Conservation (phyloP, 305 asterid genomes). For the Solanum hybrid region DNA sequence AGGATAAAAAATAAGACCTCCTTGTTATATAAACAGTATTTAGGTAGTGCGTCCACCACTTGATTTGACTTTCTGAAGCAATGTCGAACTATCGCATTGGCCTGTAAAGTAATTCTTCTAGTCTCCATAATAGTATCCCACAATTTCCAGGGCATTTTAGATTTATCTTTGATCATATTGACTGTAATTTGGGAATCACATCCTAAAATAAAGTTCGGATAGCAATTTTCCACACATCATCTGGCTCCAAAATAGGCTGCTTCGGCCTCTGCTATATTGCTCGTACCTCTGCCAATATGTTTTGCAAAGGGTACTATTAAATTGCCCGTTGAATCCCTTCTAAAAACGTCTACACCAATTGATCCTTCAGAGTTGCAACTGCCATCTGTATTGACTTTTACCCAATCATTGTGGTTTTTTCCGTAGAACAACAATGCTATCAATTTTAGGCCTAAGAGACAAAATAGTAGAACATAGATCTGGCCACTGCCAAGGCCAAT, state of each 20-base stretch:
- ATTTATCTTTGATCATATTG: not conserved
- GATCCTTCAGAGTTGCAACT: not conserved
- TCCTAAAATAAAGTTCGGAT: not conserved
- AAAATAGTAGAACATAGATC: not conserved
- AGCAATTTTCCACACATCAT: not conserved
- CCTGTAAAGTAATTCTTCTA: not conserved
- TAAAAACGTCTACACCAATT: not conserved
- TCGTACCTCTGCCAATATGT: not conserved
- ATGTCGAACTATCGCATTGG: not conserved
- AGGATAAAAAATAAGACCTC: not conserved
- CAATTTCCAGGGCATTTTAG: not conserved
- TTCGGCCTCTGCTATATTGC: not conserved
- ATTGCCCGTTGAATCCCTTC: not conserved
- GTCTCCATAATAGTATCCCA: not conserved
- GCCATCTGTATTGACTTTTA: not conserved
- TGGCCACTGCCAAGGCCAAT: not conserved
- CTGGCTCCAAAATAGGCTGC: not conserved
- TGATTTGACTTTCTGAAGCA: not conserved
- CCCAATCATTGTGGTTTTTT: not conserved
- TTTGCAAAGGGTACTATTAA: not conserved
- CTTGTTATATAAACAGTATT: not conserved
- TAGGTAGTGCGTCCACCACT: not conserved
- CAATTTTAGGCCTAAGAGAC: not conserved
- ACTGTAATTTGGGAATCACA: not conserved
- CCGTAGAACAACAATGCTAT: not conserved